Percentiles rank a stretch among this genome's conserved stretches.
Conservation (phyloP, 116 monocot genomes). For the Posidonia oceanica region DNA sequence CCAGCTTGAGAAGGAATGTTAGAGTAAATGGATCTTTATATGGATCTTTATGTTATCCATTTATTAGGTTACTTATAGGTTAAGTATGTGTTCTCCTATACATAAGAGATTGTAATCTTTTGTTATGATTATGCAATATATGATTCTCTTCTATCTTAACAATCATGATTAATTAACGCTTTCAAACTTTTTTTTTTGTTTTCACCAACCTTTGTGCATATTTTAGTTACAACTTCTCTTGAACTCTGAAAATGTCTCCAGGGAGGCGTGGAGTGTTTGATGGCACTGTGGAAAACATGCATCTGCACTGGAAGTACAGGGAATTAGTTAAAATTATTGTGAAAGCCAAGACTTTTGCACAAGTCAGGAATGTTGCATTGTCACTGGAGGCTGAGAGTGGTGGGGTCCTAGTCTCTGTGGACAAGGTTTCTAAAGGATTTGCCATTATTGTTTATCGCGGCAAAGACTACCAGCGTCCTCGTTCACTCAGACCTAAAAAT, state of each 20-base stretch:
- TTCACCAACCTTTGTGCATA: too few relatives aligned
- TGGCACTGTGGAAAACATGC: conserved; percentile 99
- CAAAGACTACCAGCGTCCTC: conserved; percentile 65
- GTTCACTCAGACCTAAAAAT: conserved; percentile 70
- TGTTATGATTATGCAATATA: too few relatives aligned
- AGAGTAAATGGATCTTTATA: too few relatives aligned
- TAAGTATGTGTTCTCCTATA: too few relatives aligned
- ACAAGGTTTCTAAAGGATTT: conserved; percentile 91
- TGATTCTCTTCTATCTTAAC: too few relatives aligned
- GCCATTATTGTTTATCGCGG: conserved; percentile 80
- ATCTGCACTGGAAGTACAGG: conserved; percentile 97
- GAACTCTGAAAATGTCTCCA: conserved; percentile 13
- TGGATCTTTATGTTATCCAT: too few relatives aligned
- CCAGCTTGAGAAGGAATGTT: too few relatives aligned
- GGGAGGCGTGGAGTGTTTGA: conserved; percentile 97
- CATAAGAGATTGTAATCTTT: too few relatives aligned
- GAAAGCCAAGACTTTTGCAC: conserved; percentile 65
- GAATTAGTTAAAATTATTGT: conserved; percentile 83
- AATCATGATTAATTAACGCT: background rate
- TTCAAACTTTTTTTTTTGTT: background rate
- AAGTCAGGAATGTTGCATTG: conserved; percentile 60
- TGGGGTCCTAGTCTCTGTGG: conserved; percentile 88
- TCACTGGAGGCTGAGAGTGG: conserved; percentile 96
- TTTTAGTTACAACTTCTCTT: background rate
- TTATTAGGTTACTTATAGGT: too few relatives aligned